Evolutionary conservation across 1,284 basidiomycete species (phyloP).

Genomic region (Cystobasidiaceae sp.): DNA sequence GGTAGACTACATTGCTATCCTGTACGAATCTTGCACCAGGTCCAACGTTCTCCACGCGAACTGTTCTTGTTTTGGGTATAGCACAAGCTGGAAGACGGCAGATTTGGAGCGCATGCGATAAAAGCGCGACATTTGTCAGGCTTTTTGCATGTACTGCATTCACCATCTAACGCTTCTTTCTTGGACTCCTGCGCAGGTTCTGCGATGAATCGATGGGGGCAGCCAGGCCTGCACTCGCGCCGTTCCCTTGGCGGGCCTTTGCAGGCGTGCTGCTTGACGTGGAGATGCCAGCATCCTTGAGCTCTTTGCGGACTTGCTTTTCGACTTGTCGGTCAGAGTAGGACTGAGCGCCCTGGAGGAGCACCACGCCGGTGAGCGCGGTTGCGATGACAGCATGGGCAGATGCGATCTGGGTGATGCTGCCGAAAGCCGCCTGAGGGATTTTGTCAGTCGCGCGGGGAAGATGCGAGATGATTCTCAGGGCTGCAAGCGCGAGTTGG

Average conservation of each 20-base stretch:
- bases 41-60: no score
- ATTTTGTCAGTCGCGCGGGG: neutral
- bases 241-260: no score
- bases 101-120: no score
- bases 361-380: slow-evolving; percentile 25
- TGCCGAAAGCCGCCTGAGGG: slow-evolving; percentile 22
- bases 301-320: slow-evolving; percentile 17
- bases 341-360: slow-evolving; percentile 23
- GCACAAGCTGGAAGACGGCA: no score
- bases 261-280: neutral
- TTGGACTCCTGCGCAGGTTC: slow-evolving; percentile 7
- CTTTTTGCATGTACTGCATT: no score
- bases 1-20: no score
- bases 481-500: neutral
- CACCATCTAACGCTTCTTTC: slow-evolving; percentile 6
- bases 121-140: no score
- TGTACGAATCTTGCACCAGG: no score
- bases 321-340: slow-evolving; percentile 27
- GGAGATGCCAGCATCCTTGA: slow-evolving; percentile 12
- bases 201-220: neutral
- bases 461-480: slow-evolving; percentile 2
- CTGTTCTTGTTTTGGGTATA: no score
- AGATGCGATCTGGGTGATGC: slow-evolving; percentile 24
- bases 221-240: neutral
- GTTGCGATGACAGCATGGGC: slow-evolving; percentile 30